Evolutionary conservation across 768 basidiomycete species (phyloP).

Genomic region (Podaxis rugospora): DNA sequence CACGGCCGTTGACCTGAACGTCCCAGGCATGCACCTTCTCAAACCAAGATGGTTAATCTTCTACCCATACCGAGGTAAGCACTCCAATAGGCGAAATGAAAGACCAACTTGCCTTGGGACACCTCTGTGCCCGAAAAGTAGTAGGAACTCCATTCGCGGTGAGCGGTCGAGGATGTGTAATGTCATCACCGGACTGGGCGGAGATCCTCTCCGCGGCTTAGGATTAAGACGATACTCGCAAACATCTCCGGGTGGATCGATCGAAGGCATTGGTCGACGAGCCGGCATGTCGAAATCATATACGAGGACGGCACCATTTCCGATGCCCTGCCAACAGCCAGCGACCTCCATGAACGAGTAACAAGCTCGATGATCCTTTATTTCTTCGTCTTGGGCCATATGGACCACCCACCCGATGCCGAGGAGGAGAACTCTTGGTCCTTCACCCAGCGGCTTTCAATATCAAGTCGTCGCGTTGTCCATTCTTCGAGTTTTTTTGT

Average conservation of each 20-base stretch:
- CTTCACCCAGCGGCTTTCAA: not conserved
- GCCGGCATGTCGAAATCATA: not conserved
- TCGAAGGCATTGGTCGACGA: not conserved
- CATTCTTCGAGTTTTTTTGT: not conserved
- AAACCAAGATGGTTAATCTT: not conserved
- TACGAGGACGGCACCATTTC: not conserved
- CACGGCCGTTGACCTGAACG: not conserved
- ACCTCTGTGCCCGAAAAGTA: not conserved
- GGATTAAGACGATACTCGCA: too few relatives aligned
- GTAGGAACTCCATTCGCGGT: not conserved
- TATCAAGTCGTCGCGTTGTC: not conserved
- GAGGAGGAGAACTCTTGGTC: not conserved
- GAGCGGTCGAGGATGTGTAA: not conserved
- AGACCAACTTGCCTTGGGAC: not conserved
- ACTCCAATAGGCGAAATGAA: too few relatives aligned
- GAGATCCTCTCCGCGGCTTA: not conserved
- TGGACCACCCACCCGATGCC: not conserved
- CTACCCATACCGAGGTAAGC: too few relatives aligned
- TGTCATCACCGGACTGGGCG: not conserved
- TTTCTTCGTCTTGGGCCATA: not conserved
- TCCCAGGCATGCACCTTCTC: not conserved
- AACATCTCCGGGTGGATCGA: not conserved
- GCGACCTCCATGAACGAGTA: not conserved
- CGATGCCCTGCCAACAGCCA: not conserved
- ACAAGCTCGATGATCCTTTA: not conserved